A percentile compares a stretch with the other conserved stretches of the same genome.
Conservation (phyloP, 169 alveolate genomes). For the Perkinsus chesapeaki region DNA sequence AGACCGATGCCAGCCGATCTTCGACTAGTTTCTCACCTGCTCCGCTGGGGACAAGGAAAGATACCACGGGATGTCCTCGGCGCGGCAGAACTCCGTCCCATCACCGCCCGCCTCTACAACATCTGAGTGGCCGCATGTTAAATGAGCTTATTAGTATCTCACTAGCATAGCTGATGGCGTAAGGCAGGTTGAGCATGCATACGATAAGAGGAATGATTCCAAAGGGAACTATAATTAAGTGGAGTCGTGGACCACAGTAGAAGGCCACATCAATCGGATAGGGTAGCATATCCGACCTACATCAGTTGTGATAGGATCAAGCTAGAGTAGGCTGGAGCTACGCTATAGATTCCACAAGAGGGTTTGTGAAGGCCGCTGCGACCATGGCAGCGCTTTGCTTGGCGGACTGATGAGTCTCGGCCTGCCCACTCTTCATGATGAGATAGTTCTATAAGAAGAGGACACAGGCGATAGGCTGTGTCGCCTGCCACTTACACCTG, state of each 20-base stretch:
- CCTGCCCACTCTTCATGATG: not conserved
- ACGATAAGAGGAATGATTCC: not conserved
- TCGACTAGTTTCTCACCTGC: not conserved
- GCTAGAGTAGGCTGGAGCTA: not conserved
- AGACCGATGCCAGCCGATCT: not conserved
- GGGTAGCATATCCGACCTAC: not conserved
- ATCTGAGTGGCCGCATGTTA: not conserved
- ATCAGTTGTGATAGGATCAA: not conserved
- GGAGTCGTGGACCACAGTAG: not conserved
- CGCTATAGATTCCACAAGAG: not conserved
- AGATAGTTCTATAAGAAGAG: not conserved
- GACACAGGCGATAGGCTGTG: not conserved
- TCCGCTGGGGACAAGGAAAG: not conserved
- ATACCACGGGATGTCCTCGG: not conserved
- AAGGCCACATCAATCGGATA: not conserved
- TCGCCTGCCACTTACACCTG: not conserved
- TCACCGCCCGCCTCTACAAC: not conserved
- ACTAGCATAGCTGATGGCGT: not conserved
- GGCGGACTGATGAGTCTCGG: not conserved
- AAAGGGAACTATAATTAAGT: not conserved
- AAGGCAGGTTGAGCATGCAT: not conserved
- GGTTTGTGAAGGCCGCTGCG: not conserved
- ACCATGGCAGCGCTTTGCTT: not conserved
- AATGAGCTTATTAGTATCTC: not conserved
- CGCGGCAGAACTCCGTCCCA: not conserved